phyloP scores from a whole-genome alignment of 2,329 filamentous ascomycete genomes.

The Pezicula radicicola region DNA sequence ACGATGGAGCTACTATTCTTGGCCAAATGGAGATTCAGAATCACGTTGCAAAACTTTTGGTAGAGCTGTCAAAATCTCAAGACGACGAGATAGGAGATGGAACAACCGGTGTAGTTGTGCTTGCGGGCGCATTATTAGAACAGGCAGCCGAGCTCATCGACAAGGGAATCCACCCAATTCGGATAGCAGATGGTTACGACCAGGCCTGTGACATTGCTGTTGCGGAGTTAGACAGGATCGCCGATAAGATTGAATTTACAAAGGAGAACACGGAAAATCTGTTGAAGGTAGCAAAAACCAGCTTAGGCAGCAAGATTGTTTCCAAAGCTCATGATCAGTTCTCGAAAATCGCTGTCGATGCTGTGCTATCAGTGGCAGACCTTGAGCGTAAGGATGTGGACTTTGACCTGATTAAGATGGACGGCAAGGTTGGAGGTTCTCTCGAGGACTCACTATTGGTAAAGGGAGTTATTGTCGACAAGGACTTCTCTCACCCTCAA shows the following conservation, averaged over 20 bases:
- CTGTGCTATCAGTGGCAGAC: conserved; percentile 93
- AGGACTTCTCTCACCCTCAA: conserved; percentile 99
- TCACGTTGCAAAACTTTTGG: conserved; percentile 94
- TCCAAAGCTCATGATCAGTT: conserved; percentile 99
- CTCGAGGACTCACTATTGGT: conserved; percentile 93
- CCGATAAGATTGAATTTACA: conserved; percentile 84
- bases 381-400: conserved; percentile 95
- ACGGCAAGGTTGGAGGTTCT: conserved; percentile 93
- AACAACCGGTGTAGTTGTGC: conserved; percentile 94
- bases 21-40: conserved; percentile 99
- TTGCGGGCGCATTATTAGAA: conserved; percentile 91
- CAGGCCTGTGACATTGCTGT: conserved; percentile 96
- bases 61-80: conserved; percentile 96
- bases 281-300: conserved; percentile 91
- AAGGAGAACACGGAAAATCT: conserved; percentile 80
- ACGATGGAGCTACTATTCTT: conserved; percentile 96
- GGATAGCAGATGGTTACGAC: conserved; percentile 98
- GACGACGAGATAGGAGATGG: conserved; percentile 99
- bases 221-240: conserved; percentile 86
- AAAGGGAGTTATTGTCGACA: conserved; percentile 98
- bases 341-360: conserved; percentile 94
- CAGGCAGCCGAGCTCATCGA: conserved; percentile 97
- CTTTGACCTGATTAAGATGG: conserved; percentile 98
- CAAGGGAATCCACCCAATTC: conserved; percentile 98
- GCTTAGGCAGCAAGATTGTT: conserved; percentile 97